Base-by-base conservation (phyloP, 2,329 filamentous ascomycete genomes). In the Penicillium fuscoglaucum region DNA sequence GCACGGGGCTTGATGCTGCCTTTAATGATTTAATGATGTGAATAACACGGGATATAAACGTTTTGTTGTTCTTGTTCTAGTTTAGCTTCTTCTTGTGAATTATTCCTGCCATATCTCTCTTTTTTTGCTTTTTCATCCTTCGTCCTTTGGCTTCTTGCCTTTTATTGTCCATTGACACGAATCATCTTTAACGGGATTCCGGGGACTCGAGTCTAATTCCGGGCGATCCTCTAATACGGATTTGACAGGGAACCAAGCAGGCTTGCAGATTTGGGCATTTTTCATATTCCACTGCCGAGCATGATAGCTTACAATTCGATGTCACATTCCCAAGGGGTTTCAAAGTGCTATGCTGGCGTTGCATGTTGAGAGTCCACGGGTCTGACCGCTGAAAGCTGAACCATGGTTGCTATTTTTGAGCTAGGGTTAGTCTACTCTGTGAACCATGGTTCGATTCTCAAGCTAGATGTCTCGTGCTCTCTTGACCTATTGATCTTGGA, bases 351-450 rank as follows among this genome's bases (percentile, higher is more conserved):
- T 51, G 57, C 37, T 62, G 63, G 60, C 58, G 51, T 53, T 66
- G 60, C 60, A 62, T 63, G 53, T 44, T 24, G 8, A 50, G 35
- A 46, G n/a, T 28, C 28, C 28, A 28, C 28, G 12, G 6, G 31
- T 47, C 53, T 61, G 63, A 65, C 63, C 61, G 56, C 61, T 31
- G 10, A 31, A 31, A 26, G 21, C 7, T 55, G 53, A 55, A 41
- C 37, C 37, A 41, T 40, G 44, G 52, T 55, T 41, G 10, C 39
- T 31, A 12, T 17, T 52, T 45, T 52, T 17, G 13, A 35, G 40
- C 29, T 31, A 35, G 21, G 15, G 21, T 10, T 52, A 52, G 54
- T 46, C 9, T 45, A 15, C 6, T 15, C 8, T 24, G 33, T 12
- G 54, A 52, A 57, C 54, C 54, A 57, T 57, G 54, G 54, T 57